Evolutionary conservation across 257 asterid species (phyloP), one percentile per base, ranked within the genome.

Genomic region (Solanum boliviense): DNA sequence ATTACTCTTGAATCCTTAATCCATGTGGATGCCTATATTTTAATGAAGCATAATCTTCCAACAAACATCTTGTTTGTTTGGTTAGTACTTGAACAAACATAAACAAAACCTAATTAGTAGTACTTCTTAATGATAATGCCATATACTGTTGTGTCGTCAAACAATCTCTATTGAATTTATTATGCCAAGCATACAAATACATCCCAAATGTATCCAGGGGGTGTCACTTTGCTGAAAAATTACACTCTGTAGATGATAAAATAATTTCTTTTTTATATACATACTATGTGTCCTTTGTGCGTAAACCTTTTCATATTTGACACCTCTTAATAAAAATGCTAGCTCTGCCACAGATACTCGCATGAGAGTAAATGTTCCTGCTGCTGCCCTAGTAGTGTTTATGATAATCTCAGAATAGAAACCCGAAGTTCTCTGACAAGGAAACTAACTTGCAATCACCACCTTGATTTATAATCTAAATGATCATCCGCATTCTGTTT

Each of bases 381-480:
- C 52, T 76, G 23, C 20, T 23, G 52, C 36, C 31, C 44, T 39
- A 2, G 5, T 46, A 46, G 32, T 25, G 11, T 41, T 78, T 41
- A 78, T 41, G 36, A 12, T 41, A 76, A 78, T 25, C 84, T 39
- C 60, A 76, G 31, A 76, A 75, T 36, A 75, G 20, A 75, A n/a
- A 11, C 20, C 36, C 2, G 13, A 41, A 25, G 84, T n/a, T 44
- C 65, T 44, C 25, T 20, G 65, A 56, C 65, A 56, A 18, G 65
- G 65, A 56, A 6, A 21, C 41, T 25, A 12, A 46, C 46, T 9
- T 52, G 36, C 25, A 35, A 68, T 88, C 88, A 84, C 67, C 36
- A 88, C 34, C 71, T 85, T 56, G 79, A 48, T 67, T 89, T 62
- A 79, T 79, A 41, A 20, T 88, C 89, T 39, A 41, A 56, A 87